Evolutionary conservation across 768 basidiomycete genomes (phyloP), one percentile per base, ranked within the genome.

Genomic region (Sutorius australiensis): DNA sequence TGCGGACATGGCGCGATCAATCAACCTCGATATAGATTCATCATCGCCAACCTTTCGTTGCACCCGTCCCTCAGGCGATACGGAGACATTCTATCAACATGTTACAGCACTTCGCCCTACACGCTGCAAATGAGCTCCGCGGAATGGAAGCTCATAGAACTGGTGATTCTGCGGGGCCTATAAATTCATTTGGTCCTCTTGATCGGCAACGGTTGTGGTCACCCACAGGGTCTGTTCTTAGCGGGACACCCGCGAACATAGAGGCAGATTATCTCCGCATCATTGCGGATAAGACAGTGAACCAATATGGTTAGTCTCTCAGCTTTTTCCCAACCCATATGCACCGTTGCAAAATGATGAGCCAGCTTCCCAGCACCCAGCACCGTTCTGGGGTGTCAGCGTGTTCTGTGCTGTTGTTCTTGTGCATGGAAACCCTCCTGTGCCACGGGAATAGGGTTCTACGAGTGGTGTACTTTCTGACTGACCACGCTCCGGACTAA

Each of bases 71-170:
- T 44, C 36, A 9, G 31, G 33, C 36, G 42, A 33, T 39, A 24
- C 46, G 50, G 48, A 37, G 19, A 41, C 32, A 33, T 36, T 3
- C 42, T 44, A 53, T 39, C 46, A 53, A 33, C 45, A 34, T 4
- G 24, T 33, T 34, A 47, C 33, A 39, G 21, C 37, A 46, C 31
- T 40, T 44, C 52, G 31, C 32, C 13, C 38, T 53, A 10, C 28
- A 16, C 30, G 27, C 17, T 36, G 19, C 17, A 43, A 43, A 48
- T 43, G 45, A 42, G 44, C 16, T 56, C 50, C 50, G 57, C 42
- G 43, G 55, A 60, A 67, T 67, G 62, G 62, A 65, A 67, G 57
- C 36, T 36, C 28, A 61, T 50, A 8, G 14, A 53, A 37, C 31
- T 41, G 45, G 56, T 41, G 33, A 51, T 46, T 46, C 44, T 55